These are phyloP conservation scores for Oenanthe sinensis DNA, from an alignment of 129 eudicot species.

Conservation along the genomic window DNA sequence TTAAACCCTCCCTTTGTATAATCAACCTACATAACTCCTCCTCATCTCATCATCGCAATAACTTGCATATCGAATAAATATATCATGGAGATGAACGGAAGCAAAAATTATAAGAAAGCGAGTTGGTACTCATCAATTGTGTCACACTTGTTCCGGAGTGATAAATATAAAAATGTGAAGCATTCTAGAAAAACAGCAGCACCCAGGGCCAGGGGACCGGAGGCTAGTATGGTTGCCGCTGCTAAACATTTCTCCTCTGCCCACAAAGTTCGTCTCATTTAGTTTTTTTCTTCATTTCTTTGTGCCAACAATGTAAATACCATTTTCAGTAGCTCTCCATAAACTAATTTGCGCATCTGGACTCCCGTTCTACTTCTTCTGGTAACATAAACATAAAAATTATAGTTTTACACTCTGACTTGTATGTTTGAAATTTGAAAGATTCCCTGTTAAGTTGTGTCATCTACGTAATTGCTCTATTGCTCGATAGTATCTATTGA, in stretches of 20 bases:
- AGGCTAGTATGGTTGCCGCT: constrained; percentile 21
- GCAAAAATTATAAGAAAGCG: neutral
- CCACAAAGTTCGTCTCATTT: constrained; percentile 15
- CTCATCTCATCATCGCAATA: too few relatives aligned
- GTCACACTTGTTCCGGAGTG: neutral
- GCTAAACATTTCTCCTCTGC: constrained; percentile 21
- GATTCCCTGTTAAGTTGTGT: too few relatives aligned
- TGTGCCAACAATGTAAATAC: too few relatives aligned
- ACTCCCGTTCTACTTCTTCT: neutral
- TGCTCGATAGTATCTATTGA: too few relatives aligned
- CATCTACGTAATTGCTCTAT: too few relatives aligned
- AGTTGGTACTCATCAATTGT: neutral
- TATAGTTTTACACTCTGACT: too few relatives aligned
- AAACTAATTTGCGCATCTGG: neutral
- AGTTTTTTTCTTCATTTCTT: neutral
- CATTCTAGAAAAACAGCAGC: neutral
- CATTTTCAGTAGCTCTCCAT: too few relatives aligned
- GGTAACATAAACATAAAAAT: too few relatives aligned
- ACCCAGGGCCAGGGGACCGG: constrained; percentile 15
- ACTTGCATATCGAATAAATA: neutral
- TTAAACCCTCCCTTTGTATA: too few relatives aligned
- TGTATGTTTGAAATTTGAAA: too few relatives aligned
- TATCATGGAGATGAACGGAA: neutral
- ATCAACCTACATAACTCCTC: too few relatives aligned
- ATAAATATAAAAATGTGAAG: neutral